Evolutionary conservation across 179 eudicot species (phyloP), one percentile per base, ranked within the genome.

Genomic region (Patellifolia procumbens): DNA sequence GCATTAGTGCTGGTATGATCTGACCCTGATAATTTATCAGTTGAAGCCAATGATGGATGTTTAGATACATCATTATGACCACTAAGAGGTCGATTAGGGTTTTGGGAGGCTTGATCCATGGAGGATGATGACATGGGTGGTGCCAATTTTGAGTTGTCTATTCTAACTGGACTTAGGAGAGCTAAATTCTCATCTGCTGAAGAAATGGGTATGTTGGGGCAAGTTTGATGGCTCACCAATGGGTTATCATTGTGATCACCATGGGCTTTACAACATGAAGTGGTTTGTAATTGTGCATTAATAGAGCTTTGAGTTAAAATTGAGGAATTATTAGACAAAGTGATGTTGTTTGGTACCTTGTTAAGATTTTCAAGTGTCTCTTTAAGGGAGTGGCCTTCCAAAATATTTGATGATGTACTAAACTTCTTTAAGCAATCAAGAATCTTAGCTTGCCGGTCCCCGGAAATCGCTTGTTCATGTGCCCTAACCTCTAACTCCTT

Each of bases 381-480:
- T 73, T 68, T 28, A 55, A 78, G 39, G 52, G 70, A 68, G 0
- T 53, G 46, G n/a, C 35, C 46, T 13, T 70, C 83, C 53, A 80
- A 45, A 72, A 56, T 68, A 16, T 60, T 73, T 28, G 77, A 79
- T 37, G 89, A 82, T 42, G 91, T 26, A 49, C 26, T 84, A 78
- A 91, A 83, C 29, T 86, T 90, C 64, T 90, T 86, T 74, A 93
- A 77, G 74, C 87, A 83, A 34, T 87, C 90, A 68, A 86, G 84
- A 59, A 93, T 82, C 67, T 80, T 89, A 9, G 87, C 85, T 73
- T 93, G 97, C 63, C 98, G 87, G 39, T 88, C 87, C 0, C 81
- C 82, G 2, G 90, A 90, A 71, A 83, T 78, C 37, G 88, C 89
- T 43, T 82, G 91, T 48, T 93, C 95, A 22, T 84, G 84, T 35